Conservation (phyloP, 2,329 filamentous ascomycete genomes). For the Teratosphaeria epicoccoides region DNA sequence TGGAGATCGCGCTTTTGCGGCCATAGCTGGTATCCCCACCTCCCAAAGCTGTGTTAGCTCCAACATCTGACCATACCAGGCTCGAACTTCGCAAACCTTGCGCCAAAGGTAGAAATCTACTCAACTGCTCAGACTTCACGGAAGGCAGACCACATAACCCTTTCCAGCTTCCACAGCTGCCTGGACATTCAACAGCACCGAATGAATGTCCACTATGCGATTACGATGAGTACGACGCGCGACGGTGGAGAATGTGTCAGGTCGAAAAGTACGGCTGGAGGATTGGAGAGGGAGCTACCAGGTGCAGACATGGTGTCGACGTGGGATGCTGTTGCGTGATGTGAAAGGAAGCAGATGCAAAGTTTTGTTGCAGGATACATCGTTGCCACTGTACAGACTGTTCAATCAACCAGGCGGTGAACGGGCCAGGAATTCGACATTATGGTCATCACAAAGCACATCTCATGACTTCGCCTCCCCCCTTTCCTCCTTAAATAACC, state of each 20-base stretch:
- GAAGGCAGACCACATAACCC: conserved; percentile 15
- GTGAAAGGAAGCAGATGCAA: conserved; percentile 1
- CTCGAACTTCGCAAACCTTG: conserved; percentile 38
- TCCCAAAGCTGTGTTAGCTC: background rate
- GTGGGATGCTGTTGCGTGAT: conserved; percentile 14
- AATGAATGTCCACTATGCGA: conserved; percentile 21
- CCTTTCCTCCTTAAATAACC: conserved; percentile 5
- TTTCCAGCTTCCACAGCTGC: conserved; percentile 13
- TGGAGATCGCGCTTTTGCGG: conserved; percentile 37
- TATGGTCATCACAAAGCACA: no score
- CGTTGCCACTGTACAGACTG: no score
- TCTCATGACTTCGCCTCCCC: background rate
- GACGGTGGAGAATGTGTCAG: conserved; percentile 14
- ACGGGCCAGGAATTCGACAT: no score
- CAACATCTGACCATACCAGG: conserved; percentile 9
- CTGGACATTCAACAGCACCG: conserved; percentile 11
- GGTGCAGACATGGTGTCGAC: conserved; percentile 14
- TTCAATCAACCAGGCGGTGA: no score
- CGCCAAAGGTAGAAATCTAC: conserved; percentile 28
- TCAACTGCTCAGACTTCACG: conserved; percentile 31
- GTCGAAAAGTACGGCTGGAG: conserved; percentile 18
- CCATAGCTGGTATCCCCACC: conserved; percentile 34
- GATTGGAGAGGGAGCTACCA: conserved; percentile 16
- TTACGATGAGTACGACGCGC: conserved; percentile 16
- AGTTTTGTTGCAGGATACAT: no score